Base-by-base conservation (phyloP, 139 green algal genomes). In the Dunaliella primolecta region DNA sequence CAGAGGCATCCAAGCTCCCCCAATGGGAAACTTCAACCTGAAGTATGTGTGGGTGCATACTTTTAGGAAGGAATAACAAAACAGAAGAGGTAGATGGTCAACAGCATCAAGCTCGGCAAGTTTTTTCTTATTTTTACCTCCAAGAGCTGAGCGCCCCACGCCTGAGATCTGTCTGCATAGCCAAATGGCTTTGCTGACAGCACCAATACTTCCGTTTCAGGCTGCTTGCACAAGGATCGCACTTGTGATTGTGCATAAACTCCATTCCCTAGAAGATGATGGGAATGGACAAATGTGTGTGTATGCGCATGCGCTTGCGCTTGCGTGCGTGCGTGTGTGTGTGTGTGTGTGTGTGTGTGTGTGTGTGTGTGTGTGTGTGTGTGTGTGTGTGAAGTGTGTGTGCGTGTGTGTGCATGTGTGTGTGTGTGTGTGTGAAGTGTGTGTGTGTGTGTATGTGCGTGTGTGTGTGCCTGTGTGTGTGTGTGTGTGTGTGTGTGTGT, bases 181-280 rank as follows among this genome's bases (percentile, higher is more conserved):
- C 32, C 35, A 7, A 15, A 15, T 81, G 15, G 86, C 85, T 86
- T 91, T 77, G 30, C 89, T 78, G 2, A 91, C 81, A 3, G n/a
- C n/a, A n/a, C n/a, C n/a, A n/a, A n/a, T n/a, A n/a, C n/a, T n/a
- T 83, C 15, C 0, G 27, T 2, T 20, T 84, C 89, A 27, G 84
- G 86, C 15, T 89, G 76, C n/a, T 70, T 57, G 0, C 32, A 34
- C 20, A 94, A 33, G 2, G 85, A 83, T 1, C 90, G 78, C 0
- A 94, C 91, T 87, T 94, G 85, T 37, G 36, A 30, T 31, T 86
- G 85, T 2, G 91, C 89, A 77, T 98, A 97, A 0, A 97, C 79
- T 3, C 94, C 94, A 75, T 97, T 97, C 0, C 87, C 87, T 27
- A 31, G 76, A 35, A 86, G 87, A 11, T 93, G 46, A 64, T 64